Percentiles rank a stretch among this genome's conserved stretches.
Evolutionary conservation across 768 basidiomycete species (phyloP).

Genomic region (Dioszegia crocea): DNA sequence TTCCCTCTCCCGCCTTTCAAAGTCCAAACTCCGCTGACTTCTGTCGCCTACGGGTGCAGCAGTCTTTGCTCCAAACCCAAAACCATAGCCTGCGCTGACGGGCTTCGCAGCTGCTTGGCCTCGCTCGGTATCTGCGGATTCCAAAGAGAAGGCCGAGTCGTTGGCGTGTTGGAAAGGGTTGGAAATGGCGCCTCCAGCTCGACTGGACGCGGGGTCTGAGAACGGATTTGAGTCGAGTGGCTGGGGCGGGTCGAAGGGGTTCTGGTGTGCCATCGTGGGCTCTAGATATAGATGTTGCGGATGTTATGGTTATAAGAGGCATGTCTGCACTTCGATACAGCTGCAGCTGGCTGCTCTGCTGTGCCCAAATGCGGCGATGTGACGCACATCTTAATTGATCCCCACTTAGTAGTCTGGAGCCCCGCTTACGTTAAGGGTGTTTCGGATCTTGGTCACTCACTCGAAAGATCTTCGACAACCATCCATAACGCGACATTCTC

Average conservation of each 20-base stretch:
- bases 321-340: too few species aligned
- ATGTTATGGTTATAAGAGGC: neutral
- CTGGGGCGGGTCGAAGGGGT: slow-evolving; percentile 27
- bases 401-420: too few species aligned
- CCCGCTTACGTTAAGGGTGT: too few species aligned
- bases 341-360: too few species aligned
- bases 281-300: neutral
- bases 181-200: neutral
- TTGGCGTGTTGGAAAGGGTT: slow-evolving; percentile 41
- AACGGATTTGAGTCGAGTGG: slow-evolving; percentile 45
- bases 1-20: slow-evolving; percentile 28
- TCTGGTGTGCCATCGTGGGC: slow-evolving; percentile 9
- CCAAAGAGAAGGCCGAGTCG: slow-evolving; percentile 42
- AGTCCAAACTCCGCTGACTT: slow-evolving; percentile 12
- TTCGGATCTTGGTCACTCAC: too few species aligned
- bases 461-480: too few species aligned
- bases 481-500: too few species aligned
- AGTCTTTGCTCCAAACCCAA: slow-evolving; percentile 6
- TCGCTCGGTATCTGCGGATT: slow-evolving; percentile 30
- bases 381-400: too few species aligned
- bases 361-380: too few species aligned
- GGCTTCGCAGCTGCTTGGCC: neutral
- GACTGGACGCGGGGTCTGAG: slow-evolving; percentile 21
- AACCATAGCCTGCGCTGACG: slow-evolving; percentile 15
- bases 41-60: neutral